These are phyloP conservation scores for Auricularia sp. DNA, from an alignment of 768 basidiomycete species.

Conservation along the genomic window DNA sequence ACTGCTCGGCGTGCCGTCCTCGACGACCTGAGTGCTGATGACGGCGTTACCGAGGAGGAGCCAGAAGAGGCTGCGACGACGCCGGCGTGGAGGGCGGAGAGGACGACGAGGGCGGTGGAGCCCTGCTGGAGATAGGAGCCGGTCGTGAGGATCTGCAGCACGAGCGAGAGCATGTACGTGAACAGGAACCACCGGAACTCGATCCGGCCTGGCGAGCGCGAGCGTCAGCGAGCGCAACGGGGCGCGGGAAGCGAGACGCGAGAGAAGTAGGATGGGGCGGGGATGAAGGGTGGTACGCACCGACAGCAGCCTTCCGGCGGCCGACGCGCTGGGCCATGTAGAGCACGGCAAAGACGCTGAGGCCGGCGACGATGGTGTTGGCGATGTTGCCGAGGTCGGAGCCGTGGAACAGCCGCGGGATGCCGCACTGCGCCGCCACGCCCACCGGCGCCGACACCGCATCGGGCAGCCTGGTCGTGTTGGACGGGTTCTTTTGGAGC, in stretches of 20 bases:
- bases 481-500: slow-evolving; percentile 21
- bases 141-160: slow-evolving; percentile 72
- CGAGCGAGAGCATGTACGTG: slow-evolving; percentile 60
- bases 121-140: slow-evolving; percentile 76
- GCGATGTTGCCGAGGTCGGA: slow-evolving; percentile 66
- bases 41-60: slow-evolving; percentile 56
- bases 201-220: slow-evolving; percentile 37
- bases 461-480: slow-evolving; percentile 10
- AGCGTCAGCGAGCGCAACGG: slow-evolving; percentile 3
- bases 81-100: slow-evolving; percentile 75
- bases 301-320: slow-evolving; percentile 80
- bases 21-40: slow-evolving; percentile 82
- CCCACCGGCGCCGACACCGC: slow-evolving; percentile 62
- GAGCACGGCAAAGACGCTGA: slow-evolving; percentile 54
- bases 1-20: slow-evolving; percentile 74
- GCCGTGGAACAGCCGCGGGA: slow-evolving; percentile 47
- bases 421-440: slow-evolving; percentile 72
- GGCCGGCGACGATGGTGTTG: slow-evolving; percentile 71
- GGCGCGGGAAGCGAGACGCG: too few relatives aligned
- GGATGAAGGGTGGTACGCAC: slow-evolving; percentile 27
- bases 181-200: slow-evolving; percentile 60
- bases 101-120: slow-evolving; percentile 49
- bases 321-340: slow-evolving; percentile 47
- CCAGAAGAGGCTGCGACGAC: slow-evolving; percentile 75
- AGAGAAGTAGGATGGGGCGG: not conserved